Percentiles rank a stretch among this genome's conserved stretches.
These are phyloP conservation scores for Syncephalis plumigaleata DNA, from an alignment of 371 early-diverging fungal genomes.

Conservation along the genomic window DNA sequence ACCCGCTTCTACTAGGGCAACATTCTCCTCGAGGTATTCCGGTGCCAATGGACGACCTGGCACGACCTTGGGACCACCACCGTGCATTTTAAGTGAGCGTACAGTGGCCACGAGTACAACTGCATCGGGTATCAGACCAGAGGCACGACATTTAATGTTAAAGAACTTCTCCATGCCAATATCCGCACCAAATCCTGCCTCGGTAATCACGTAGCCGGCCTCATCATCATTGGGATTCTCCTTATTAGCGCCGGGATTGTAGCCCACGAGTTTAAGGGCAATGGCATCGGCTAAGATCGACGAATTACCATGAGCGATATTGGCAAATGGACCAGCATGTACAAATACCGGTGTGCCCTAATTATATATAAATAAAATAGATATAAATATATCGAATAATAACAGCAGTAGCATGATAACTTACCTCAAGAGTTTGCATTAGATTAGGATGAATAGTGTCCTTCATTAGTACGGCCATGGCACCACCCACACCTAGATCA, in stretches of 20 bases:
- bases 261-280: conserved; percentile 81
- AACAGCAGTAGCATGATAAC: no score
- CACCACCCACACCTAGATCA: conserved; percentile 89
- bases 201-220: conserved; percentile 87
- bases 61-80: conserved; percentile 90
- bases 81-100: conserved; percentile 91
- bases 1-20: conserved; percentile 64
- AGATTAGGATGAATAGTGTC: conserved; percentile 94
- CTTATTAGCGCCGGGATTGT: conserved; percentile 26
- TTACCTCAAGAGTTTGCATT: conserved; percentile 85
- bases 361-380: no score
- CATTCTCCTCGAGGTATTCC: conserved; percentile 71
- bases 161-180: conserved; percentile 98
- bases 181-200: conserved; percentile 97
- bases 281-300: conserved; percentile 86
- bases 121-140: conserved; percentile 71
- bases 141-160: conserved; percentile 90
- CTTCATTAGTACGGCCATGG: conserved; percentile 90
- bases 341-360: conserved; percentile 92
- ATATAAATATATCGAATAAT: no score
- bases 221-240: conserved; percentile 12
- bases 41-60: conserved; percentile 83
- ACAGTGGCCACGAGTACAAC: conserved; percentile 95
- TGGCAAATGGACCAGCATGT: conserved; percentile 96
- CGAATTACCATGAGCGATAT: conserved; percentile 94